Evolutionary conservation across 495 filamentous ascomycete genomes (phyloP).

Genomic region (Evansstolkia leycettana): DNA sequence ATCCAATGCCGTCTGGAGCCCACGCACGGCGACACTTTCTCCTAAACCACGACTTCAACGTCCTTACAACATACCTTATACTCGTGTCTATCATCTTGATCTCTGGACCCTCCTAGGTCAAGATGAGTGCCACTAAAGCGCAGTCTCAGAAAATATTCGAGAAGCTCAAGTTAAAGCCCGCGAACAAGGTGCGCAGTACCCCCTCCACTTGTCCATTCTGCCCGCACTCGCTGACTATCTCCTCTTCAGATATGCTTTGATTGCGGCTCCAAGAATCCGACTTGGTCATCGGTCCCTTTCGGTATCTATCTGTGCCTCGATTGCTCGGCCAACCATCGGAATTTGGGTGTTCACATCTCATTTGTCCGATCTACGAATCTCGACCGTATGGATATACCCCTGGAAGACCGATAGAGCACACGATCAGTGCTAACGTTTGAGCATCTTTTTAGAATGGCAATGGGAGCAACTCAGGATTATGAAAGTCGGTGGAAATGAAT

Average conservation of each 20-base stretch:
- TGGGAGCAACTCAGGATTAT: slow-evolving; percentile 97
- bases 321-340: slow-evolving; percentile 86
- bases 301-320: slow-evolving; percentile 97
- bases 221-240: slow-evolving; percentile 11
- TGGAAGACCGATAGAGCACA: too few relatives aligned
- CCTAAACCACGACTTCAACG: too few relatives aligned
- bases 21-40: too few relatives aligned
- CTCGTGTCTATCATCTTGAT: too few relatives aligned
- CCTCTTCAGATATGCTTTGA: slow-evolving; percentile 78
- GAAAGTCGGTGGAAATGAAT: slow-evolving; percentile 98
- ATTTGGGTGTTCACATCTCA: slow-evolving; percentile 88
- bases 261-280: slow-evolving; percentile 91
- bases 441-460: slow-evolving; percentile 69
- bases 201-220: slow-evolving; percentile 11
- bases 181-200: slow-evolving; percentile 67
- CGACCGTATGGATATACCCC: slow-evolving; percentile 60
- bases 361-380: slow-evolving; percentile 97
- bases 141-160: slow-evolving; percentile 96
- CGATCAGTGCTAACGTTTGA: too few relatives aligned
- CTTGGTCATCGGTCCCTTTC: slow-evolving; percentile 94
- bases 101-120: slow-evolving; percentile 8
- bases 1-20: slow-evolving; percentile 9
- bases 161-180: slow-evolving; percentile 85
- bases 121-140: slow-evolving; percentile 83
- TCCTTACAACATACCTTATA: too few relatives aligned